phyloP scores from a whole-genome alignment of 2,329 filamentous ascomycete species.

The Pleomassaria siparia region DNA sequence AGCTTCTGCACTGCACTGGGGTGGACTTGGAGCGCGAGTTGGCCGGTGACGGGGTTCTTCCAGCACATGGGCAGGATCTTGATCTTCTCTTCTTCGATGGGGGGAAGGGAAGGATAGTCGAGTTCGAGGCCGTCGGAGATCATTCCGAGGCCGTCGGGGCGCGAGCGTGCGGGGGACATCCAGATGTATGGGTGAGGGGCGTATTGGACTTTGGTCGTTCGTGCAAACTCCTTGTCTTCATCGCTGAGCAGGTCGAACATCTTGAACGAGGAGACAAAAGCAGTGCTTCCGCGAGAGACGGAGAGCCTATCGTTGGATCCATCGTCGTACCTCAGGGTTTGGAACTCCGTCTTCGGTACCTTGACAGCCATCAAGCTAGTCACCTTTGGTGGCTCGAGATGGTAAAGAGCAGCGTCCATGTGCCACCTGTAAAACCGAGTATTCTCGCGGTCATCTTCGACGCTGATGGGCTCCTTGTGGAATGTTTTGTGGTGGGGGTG shows the following conservation, averaged over 20 bases:
- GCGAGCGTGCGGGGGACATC: slow-evolving; percentile 71
- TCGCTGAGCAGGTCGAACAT: slow-evolving; percentile 70
- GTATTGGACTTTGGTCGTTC: slow-evolving; percentile 70
- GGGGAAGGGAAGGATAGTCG: slow-evolving; percentile 60
- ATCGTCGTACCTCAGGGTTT: slow-evolving; percentile 74
- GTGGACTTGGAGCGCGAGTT: slow-evolving; percentile 71
- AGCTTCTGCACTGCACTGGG: slow-evolving; percentile 71
- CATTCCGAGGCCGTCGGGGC: slow-evolving; percentile 70
- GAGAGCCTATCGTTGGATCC: slow-evolving; percentile 65
- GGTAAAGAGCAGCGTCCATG: slow-evolving; percentile 77
- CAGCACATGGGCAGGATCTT: slow-evolving; percentile 75
- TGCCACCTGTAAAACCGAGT: slow-evolving; percentile 76
- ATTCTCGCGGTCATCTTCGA: slow-evolving; percentile 59
- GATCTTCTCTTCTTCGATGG: slow-evolving; percentile 66
- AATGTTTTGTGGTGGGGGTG: slow-evolving; percentile 80
- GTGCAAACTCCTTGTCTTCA: slow-evolving; percentile 67
- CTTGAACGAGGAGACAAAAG: slow-evolving; percentile 70
- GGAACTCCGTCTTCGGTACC: slow-evolving; percentile 66
- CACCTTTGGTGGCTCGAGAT: slow-evolving; percentile 70
- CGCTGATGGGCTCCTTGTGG: slow-evolving; percentile 65
- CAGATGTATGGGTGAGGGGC: slow-evolving; percentile 80
- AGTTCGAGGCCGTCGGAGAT: slow-evolving; percentile 68
- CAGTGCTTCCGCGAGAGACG: slow-evolving; percentile 74
- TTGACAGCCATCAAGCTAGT: slow-evolving; percentile 74
- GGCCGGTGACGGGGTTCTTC: slow-evolving; percentile 72